Conservation (phyloP, 2,329 filamentous ascomycete genomes). For the Colletotrichum caudatum region DNA sequence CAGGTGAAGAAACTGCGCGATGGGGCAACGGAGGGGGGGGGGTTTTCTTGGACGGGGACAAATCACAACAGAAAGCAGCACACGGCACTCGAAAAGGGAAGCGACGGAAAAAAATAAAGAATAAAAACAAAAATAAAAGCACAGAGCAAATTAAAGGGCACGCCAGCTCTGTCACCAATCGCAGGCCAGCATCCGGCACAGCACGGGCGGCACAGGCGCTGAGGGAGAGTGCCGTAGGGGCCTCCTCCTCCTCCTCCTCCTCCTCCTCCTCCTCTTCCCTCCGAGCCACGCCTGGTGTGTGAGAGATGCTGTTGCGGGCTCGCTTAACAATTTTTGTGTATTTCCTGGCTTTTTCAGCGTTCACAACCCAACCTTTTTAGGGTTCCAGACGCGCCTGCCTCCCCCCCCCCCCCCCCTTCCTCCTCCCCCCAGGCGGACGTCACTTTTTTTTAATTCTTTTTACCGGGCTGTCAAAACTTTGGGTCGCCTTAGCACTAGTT, state of each 20-base stretch:
- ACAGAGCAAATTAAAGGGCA: conserved; percentile 40
- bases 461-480: background rate
- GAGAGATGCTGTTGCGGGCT: conserved; percentile 24
- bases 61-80: conserved; percentile 34
- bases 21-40: conserved; percentile 35
- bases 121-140: background rate
- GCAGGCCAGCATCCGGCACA: conserved; percentile 1
- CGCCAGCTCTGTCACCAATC: conserved; percentile 26
- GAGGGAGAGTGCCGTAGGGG: background rate
- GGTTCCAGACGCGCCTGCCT: conserved; percentile 35
- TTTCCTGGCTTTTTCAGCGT: conserved; percentile 16
- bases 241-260: too few relatives aligned
- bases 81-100: conserved; percentile 8
- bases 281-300: conserved; percentile 10
- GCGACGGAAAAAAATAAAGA: background rate
- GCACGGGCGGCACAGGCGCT: conserved; percentile 12
- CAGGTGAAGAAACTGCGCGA: conserved; percentile 44
- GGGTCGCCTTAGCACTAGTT: background rate
- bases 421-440: background rate
- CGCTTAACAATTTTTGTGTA: conserved; percentile 42
- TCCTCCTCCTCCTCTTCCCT: background rate
- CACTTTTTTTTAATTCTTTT: background rate
- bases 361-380: conserved; percentile 24
- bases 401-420: conserved; percentile 12
- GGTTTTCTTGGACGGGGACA: conserved; percentile 26